A percentile compares a stretch with the other conserved stretches of the same genome.
These are phyloP conservation scores for Blastobotrys arbuscula DNA, from an alignment of 1,139 yeast species.

Conservation along the genomic window DNA sequence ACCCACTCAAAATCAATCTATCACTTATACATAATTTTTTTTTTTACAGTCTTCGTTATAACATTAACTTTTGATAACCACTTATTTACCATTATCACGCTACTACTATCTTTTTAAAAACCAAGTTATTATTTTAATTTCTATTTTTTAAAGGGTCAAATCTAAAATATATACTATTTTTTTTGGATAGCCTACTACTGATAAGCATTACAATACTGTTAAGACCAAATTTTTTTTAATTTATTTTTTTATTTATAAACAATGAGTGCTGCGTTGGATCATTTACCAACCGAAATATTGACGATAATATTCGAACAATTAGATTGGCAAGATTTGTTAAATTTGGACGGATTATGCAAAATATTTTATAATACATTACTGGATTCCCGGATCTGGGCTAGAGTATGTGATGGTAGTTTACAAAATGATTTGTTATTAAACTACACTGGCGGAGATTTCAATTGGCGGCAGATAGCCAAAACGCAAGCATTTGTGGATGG, in stretches of 20 bases:
- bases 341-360: background rate
- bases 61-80: too few relatives aligned
- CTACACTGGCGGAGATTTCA: background rate
- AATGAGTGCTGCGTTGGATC: background rate
- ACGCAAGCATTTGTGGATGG: background rate
- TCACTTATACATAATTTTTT: too few relatives aligned
- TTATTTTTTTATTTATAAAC: too few relatives aligned
- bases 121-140: too few relatives aligned
- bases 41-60: too few relatives aligned
- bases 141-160: too few relatives aligned
- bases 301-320: background rate
- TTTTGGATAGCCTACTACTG: background rate
- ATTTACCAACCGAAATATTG: background rate
- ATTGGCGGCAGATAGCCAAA: background rate
- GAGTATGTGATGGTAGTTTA: background rate
- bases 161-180: too few relatives aligned
- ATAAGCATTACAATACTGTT: background rate
- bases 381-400: conserved; percentile 2
- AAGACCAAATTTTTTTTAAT: background rate
- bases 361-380: background rate
- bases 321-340: background rate
- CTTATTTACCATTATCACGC: too few relatives aligned
- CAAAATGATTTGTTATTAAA: conserved; percentile 2
- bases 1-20: too few relatives aligned
- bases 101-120: too few relatives aligned